Evolutionary conservation across 2,329 filamentous ascomycete genomes (phyloP), one percentile per base, ranked within the genome.

Genomic region (Microsporum audouinii): DNA sequence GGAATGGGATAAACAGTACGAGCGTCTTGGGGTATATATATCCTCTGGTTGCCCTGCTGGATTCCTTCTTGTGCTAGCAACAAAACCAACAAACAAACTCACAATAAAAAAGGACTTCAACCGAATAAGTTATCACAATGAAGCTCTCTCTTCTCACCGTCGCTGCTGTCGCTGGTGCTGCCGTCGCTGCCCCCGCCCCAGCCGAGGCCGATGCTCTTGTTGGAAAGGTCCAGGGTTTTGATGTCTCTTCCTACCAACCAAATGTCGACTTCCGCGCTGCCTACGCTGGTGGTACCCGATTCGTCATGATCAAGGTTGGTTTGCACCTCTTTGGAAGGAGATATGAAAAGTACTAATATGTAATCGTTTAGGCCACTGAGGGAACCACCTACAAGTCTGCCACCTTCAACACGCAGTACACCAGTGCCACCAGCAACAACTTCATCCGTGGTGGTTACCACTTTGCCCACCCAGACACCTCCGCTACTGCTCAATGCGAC

Each of bases 391-490:
- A 76, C 67, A 75, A 66, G 38, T 76, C 78, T 64, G 67, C 73
- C n/a, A 64, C 57, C 29, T 83, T 83, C 72, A 76, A 72, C 62
- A 68, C 65, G 34, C 79, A 83, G 66, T 82, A 82, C 69, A 71
- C 63, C 2, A 75, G 75, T 31, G 80, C 80, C 38, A 82, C 79
- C 51, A 72, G 72, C 6, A 80, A 79, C 2, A 77, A 77, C 29
- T 71, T 84, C 62, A 79, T 83, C 68, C 79, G 80, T 27, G 81
- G 81, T 57, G 80, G 76, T 39, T 83, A 83, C 67, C 81, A 84
- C 73, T 82, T 82, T 64, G 81, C 81, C 3, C 76, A 75, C 39
- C 80, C 79, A 0, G 74, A 69, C 56, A 75, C 75, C 64, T 72
- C 76, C 3, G 80, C 78, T 14, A 71, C 76, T 2, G 68, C 70